Base-by-base conservation (phyloP, 139 green algal genomes). In the Micromonas commoda region DNA sequence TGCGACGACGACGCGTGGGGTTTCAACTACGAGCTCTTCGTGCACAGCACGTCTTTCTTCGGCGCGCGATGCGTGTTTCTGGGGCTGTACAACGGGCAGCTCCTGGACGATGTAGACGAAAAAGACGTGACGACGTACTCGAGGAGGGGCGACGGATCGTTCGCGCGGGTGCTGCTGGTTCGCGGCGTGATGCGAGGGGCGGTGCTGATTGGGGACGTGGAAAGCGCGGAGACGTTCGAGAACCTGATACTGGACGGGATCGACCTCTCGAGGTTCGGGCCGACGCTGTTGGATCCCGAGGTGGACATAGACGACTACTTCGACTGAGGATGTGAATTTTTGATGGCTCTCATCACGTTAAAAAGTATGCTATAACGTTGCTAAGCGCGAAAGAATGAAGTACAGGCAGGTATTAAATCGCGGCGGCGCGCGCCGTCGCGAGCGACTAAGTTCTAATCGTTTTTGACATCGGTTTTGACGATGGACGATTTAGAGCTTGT, bases 1-100 rank as follows among this genome's bases (percentile, higher is more conserved):
- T 57, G 71, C 1, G 88, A 91, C 9, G 77, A 82, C 53, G 68
- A 86, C 34, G 72, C 61, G 0, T 68, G 80, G 2, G 86, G 85
- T 53, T 88, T 96, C 68, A 86, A 83, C 0, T 93, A 96, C 57
- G 92, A 96, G 85, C 87, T 97, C 60, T 97, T 96, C 82, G 92
- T 90, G 4, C 92, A 97, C 70, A 87, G 87, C 0, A 97, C 92
- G 0, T 76, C 79, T 19, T 96, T 97, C 77, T 79, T 91, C 21
- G 90, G 89, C n/a, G 66, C 80, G 60, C 94, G 93, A 82, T 91
- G 86, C 20, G 87, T 97, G 28, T 84, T 97, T 53, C 77, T 97
- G 66, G 92, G 92, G 0, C 77, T 87, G 9, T 97, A 96, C 89
- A 96, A 96, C 79, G 91, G 88, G 13, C 91, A 97, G 79, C 57